phyloP scores from a whole-genome alignment of 2,329 filamentous ascomycete genomes.

The Incumbomyces delicatus region DNA sequence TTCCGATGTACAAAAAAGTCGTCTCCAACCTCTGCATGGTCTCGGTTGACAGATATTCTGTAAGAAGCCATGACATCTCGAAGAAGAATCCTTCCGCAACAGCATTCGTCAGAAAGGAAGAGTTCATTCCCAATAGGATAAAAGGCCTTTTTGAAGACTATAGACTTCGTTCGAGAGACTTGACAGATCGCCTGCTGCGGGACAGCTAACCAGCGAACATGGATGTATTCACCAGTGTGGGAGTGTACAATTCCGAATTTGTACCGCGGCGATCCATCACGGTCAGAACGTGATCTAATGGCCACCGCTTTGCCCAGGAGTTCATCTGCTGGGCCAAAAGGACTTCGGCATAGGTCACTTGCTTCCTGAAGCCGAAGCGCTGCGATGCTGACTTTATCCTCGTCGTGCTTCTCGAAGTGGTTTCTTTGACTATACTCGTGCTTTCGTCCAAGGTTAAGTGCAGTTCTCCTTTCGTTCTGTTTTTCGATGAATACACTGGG shows the following conservation, averaged over 20 bases:
- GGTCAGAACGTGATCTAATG: constrained; percentile 32
- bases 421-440: background rate
- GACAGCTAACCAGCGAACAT: constrained; percentile 65
- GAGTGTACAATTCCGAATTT: constrained; percentile 65
- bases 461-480: constrained; percentile 1
- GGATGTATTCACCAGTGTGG: constrained; percentile 39
- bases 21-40: constrained; percentile 31
- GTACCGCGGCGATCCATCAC: constrained; percentile 22
- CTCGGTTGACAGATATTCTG: constrained; percentile 48
- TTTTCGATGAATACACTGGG: constrained; percentile 32
- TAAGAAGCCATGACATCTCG: constrained; percentile 50
- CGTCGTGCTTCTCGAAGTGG: background rate
- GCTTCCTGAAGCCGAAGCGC: constrained; percentile 10
- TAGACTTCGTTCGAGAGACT: constrained; percentile 32
- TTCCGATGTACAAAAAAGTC: constrained; percentile 63
- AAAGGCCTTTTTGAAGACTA: background rate
- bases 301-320: constrained; percentile 28
- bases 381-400: constrained; percentile 3
- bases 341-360: background rate
- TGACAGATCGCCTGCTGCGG: constrained; percentile 61
- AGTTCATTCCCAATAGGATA: constrained; percentile 66
- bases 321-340: background rate
- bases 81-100: constrained; percentile 49
- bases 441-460: background rate
- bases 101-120: constrained; percentile 68